These are phyloP conservation scores for Tulasnella sp. DNA, from an alignment of 768 basidiomycete species.

Conservation along the genomic window DNA sequence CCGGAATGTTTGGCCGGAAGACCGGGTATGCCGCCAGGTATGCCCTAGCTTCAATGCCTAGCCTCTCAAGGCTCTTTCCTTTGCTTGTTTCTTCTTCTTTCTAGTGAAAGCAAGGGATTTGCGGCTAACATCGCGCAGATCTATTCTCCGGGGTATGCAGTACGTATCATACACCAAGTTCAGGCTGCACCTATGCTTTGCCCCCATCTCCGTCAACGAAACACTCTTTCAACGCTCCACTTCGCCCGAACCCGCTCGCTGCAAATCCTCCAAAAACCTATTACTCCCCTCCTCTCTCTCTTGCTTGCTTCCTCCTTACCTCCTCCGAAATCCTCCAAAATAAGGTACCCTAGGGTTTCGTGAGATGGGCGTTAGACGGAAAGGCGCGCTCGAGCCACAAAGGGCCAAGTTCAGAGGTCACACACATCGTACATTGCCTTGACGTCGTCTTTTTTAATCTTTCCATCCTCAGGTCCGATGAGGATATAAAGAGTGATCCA, in stretches of 20 bases:
- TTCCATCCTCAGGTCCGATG: constrained; percentile 15
- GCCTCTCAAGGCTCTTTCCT: no score
- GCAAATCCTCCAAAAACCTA: background rate
- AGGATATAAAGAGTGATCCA: constrained; percentile 14
- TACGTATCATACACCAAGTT: no score
- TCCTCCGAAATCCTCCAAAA: background rate
- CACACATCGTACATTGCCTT: background rate
- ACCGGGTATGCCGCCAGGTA: no score
- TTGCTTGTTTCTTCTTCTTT: no score
- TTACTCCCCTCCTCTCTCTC: background rate
- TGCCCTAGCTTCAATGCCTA: no score
- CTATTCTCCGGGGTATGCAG: no score
- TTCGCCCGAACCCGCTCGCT: background rate
- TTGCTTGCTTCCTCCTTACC: background rate
- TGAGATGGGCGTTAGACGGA: background rate
- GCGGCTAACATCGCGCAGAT: no score
- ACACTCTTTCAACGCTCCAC: background rate
- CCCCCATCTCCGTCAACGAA: no score
- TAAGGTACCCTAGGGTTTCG: background rate
- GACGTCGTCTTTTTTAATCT: constrained; percentile 15
- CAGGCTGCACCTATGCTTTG: no score
- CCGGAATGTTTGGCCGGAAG: no score
- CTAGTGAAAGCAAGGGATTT: no score
- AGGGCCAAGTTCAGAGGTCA: background rate
- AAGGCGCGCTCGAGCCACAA: no score